Conservation (phyloP, 148 eudicot genomes). For the Nepenthes gracilis region DNA sequence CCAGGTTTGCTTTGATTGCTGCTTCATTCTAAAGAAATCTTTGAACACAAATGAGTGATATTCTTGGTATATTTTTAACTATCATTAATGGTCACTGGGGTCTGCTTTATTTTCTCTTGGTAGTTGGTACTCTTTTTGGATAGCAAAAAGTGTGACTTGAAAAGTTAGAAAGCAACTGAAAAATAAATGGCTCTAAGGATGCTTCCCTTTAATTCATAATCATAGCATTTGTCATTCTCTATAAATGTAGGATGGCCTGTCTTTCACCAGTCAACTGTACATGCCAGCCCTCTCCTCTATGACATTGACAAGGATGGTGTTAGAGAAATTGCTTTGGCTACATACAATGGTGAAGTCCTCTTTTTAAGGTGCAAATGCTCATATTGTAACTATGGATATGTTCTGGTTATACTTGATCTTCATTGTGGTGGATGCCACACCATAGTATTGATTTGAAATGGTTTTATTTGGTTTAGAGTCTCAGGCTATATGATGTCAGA, state of each 20-base stretch:
- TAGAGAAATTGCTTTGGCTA: slow-evolving; percentile 92
- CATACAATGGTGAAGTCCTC: slow-evolving; percentile 92
- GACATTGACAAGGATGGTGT: slow-evolving; percentile 99
- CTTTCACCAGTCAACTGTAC: slow-evolving; percentile 95
- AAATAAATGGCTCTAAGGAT: not conserved
- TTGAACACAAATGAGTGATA: no score
- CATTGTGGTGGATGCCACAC: not conserved
- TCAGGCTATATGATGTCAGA: slow-evolving; percentile 97
- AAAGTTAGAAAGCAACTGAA: no score
- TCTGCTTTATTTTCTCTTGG: no score
- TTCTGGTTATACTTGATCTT: not conserved
- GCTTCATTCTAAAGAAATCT: not conserved
- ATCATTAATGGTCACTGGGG: no score
- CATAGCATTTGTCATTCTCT: slow-evolving; percentile 5
- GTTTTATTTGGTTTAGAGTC: slow-evolving; percentile 34
- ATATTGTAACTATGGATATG: not conserved
- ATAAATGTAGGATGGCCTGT: slow-evolving; percentile 90
- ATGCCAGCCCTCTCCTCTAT: slow-evolving; percentile 90
- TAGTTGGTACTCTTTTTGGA: no score
- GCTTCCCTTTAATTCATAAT: not conserved
- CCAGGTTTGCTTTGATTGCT: slow-evolving; percentile 40
- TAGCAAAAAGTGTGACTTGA: no score
- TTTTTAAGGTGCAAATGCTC: slow-evolving; percentile 62
- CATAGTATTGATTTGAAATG: not conserved
- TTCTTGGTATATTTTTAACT: no score